A percentile compares a stretch with the other conserved stretches of the same genome.
These are phyloP conservation scores for Hygrocybe punicea DNA, from an alignment of 768 basidiomycete species.

Conservation along the genomic window DNA sequence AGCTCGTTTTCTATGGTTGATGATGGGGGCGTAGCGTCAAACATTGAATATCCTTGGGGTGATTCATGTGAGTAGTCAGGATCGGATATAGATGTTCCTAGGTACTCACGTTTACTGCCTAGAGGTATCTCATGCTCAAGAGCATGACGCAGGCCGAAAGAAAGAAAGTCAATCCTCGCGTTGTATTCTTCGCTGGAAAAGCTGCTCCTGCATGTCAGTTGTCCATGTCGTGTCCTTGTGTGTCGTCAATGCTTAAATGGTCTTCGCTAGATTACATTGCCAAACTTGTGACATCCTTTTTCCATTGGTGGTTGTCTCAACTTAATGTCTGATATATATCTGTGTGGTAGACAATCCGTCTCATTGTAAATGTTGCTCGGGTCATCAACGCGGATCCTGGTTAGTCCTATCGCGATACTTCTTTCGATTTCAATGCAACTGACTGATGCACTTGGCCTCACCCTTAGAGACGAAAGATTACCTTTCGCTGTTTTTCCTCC, in stretches of 20 bases:
- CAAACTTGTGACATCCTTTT: constrained; percentile 58
- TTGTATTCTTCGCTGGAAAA: constrained; percentile 97
- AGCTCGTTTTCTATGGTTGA: not conserved
- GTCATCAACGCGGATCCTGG: constrained; percentile 73
- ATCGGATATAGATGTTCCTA: not conserved
- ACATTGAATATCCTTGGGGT: constrained; percentile 90
- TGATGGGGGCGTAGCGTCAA: constrained; percentile 60
- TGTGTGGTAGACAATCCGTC: constrained; percentile 69
- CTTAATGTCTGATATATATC: not conserved
- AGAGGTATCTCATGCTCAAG: constrained; percentile 84
- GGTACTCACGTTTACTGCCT: constrained; percentile 8
- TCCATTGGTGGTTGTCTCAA: not conserved
- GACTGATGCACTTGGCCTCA: not conserved
- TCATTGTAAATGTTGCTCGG: constrained; percentile 87
- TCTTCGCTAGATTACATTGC: constrained; percentile 72
- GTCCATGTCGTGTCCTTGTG: not conserved
- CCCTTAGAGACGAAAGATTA: constrained; percentile 70
- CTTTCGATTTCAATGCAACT: not conserved
- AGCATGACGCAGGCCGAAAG: constrained; percentile 71
- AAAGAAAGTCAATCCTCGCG: constrained; percentile 78
- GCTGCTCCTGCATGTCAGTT: constrained; percentile 88
- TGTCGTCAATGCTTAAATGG: not conserved
- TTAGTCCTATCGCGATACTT: not conserved
- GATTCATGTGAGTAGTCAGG: constrained; percentile 58
- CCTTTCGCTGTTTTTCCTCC: constrained; percentile 89